Conservation (phyloP, 495 filamentous ascomycete genomes). For the Hapsidospora chrysogenum region DNA sequence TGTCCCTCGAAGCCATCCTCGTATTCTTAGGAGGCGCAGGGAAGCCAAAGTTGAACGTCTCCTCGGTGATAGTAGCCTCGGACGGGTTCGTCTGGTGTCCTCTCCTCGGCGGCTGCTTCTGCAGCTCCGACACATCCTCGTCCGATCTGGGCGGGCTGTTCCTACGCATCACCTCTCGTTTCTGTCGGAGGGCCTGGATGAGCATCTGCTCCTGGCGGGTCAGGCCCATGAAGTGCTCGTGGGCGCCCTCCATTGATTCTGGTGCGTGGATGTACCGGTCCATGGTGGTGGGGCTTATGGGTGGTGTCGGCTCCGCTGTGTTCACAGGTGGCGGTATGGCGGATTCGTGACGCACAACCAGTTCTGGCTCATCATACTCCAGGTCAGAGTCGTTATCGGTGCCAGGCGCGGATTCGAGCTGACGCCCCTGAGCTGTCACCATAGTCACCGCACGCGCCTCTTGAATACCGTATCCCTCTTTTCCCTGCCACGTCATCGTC, state of each 20-base stretch:
- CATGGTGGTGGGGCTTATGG: constrained; percentile 27
- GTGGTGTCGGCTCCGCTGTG: constrained; percentile 23
- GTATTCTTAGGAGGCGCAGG: not conserved
- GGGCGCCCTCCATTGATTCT: too few relatives aligned
- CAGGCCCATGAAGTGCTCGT: constrained; percentile 58
- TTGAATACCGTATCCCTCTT: not conserved
- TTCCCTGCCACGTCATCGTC: not conserved
- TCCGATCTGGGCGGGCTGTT: too few relatives aligned
- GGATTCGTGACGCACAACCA: constrained; percentile 8
- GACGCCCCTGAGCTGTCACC: constrained; percentile 2
- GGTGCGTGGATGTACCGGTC: constrained; percentile 18
- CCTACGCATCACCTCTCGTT: constrained; percentile 60
- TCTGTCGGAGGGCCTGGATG: constrained; percentile 62
- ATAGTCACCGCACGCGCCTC: constrained; percentile 6
- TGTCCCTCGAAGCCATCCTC: too few relatives aligned
- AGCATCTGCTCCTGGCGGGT: constrained; percentile 74
- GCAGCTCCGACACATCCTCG: constrained; percentile 16
- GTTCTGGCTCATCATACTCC: constrained; percentile 3
- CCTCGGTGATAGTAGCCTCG: not conserved
- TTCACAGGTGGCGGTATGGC: not conserved
- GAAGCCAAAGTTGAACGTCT: constrained; percentile 1
- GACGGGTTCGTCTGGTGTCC: not conserved
- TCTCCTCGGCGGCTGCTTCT: constrained; percentile 3
- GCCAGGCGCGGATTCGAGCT: constrained; percentile 1
- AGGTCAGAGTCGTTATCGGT: not conserved